These are phyloP conservation scores for Lantana camara DNA, from an alignment of 257 asterid genomes.

Conservation along the genomic window DNA sequence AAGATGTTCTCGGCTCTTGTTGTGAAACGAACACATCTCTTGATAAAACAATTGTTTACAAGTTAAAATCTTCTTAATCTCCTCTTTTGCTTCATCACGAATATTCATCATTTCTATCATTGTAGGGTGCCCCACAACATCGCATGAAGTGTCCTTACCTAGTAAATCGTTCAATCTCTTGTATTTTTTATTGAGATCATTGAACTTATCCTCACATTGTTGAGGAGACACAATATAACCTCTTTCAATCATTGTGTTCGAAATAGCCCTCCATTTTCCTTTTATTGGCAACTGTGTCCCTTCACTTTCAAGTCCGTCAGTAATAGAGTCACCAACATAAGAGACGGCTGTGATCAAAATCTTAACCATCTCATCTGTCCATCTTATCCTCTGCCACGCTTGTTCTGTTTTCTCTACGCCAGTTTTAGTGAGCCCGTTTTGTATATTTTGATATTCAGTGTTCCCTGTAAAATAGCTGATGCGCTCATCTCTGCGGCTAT, in stretches of 20 bases:
- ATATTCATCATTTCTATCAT: slow-evolving; percentile 41
- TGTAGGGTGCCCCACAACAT: slow-evolving; percentile 43
- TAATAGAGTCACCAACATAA: slow-evolving; percentile 29
- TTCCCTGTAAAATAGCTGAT: slow-evolving; percentile 12
- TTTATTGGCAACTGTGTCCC: slow-evolving; percentile 23
- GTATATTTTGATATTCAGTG: slow-evolving; percentile 6
- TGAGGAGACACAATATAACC: slow-evolving; percentile 59
- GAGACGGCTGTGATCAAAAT: slow-evolving; percentile 52
- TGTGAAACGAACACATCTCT: slow-evolving; percentile 54
- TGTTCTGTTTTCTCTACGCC: slow-evolving; percentile 24
- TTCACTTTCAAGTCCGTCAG: slow-evolving; percentile 10
- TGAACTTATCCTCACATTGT: slow-evolving; percentile 69
- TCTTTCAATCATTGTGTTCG: slow-evolving; percentile 45
- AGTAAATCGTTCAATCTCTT: slow-evolving; percentile 46
- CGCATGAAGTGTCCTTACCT: slow-evolving; percentile 33
- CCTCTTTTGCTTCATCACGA: slow-evolving; percentile 31
- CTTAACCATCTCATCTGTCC: slow-evolving; percentile 63
- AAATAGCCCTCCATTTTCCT: slow-evolving; percentile 60
- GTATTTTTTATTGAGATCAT: slow-evolving; percentile 53
- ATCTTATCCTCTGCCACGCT: slow-evolving; percentile 42
- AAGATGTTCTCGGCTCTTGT: slow-evolving; percentile 33
- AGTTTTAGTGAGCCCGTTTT: slow-evolving; percentile 13
- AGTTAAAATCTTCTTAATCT: slow-evolving; percentile 42
- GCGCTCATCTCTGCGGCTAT: background rate
- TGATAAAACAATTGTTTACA: slow-evolving; percentile 48